Evolutionary conservation across 208 protist genomes (phyloP).

Genomic region (Crithidia expoeki): DNA sequence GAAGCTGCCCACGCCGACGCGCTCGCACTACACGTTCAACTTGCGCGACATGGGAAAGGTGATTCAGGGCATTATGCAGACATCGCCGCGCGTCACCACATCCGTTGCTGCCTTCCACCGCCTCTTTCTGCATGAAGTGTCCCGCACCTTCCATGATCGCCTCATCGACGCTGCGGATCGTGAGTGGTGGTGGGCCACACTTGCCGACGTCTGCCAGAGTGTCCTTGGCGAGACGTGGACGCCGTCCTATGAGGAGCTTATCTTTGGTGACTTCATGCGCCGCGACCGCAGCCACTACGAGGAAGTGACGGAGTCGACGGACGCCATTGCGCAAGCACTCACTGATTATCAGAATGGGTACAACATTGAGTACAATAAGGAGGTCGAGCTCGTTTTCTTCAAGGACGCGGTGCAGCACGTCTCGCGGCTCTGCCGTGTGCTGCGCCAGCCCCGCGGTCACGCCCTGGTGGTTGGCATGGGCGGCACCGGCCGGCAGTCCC

Average conservation of each 20-base stretch:
- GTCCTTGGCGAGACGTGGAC: slow-evolving; percentile 76
- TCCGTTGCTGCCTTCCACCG: slow-evolving; percentile 61
- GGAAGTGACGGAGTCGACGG: slow-evolving; percentile 56
- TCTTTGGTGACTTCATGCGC: slow-evolving; percentile 94
- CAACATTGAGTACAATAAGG: slow-evolving; percentile 92
- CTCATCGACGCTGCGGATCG: slow-evolving; percentile 93
- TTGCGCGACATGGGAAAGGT: slow-evolving; percentile 97
- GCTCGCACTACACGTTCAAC: slow-evolving; percentile 99
- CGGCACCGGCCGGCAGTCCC: slow-evolving; percentile 95
- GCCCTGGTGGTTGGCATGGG: slow-evolving; percentile 97
- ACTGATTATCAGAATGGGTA: slow-evolving; percentile 92
- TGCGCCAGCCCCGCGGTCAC: slow-evolving; percentile 97
- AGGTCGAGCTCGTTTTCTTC: slow-evolving; percentile 97
- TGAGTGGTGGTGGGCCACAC: slow-evolving; percentile 91
- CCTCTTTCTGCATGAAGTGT: slow-evolving; percentile 96
- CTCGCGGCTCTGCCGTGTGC: slow-evolving; percentile 94
- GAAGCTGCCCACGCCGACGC: slow-evolving; percentile 97
- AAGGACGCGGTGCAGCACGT: slow-evolving; percentile 96
- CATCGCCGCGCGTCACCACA: slow-evolving; percentile 63
- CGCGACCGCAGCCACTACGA: slow-evolving; percentile 88
- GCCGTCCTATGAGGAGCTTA: slow-evolving; percentile 63
- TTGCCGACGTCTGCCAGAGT: slow-evolving; percentile 55
- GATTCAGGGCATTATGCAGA: slow-evolving; percentile 96
- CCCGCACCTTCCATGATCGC: slow-evolving; percentile 97
- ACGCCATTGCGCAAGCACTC: slow-evolving; percentile 58